phyloP scores from a whole-genome alignment of 352 stramenopile species.

The Phytophthora hibernalis region DNA sequence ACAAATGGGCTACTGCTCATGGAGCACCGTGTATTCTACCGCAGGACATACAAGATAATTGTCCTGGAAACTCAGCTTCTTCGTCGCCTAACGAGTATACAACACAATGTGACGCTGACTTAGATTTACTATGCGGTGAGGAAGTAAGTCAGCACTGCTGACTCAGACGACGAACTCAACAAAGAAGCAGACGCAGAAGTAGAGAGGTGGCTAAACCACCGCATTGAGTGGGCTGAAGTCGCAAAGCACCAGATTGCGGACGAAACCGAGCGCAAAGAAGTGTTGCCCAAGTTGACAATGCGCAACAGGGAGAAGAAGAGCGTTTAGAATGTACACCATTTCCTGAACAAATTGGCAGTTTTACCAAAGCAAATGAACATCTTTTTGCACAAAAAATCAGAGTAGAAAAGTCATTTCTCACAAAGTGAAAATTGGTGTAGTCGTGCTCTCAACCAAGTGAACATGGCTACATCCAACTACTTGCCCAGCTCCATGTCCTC shows the following conservation, averaged over 20 bases:
- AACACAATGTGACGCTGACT: neutral
- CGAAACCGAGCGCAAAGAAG: neutral
- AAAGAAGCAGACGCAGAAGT: neutral
- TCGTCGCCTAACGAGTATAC: neutral
- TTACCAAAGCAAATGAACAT: too few relatives aligned
- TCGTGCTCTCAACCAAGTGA: too few relatives aligned
- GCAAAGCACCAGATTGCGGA: neutral
- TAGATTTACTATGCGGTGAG: neutral
- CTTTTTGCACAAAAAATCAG: too few relatives aligned
- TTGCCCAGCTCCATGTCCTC: too few relatives aligned
- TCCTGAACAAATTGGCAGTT: too few relatives aligned
- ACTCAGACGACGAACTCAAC: neutral
- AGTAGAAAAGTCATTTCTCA: too few relatives aligned
- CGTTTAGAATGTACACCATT: slow-evolving; percentile 5
- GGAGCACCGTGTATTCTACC: neutral
- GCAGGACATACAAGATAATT: neutral
- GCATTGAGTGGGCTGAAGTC: neutral
- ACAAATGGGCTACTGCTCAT: neutral
- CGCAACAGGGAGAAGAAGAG: neutral
- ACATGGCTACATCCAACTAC: too few relatives aligned
- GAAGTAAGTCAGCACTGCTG: neutral
- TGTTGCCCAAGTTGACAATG: neutral
- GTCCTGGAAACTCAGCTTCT: neutral
- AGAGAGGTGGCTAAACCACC: neutral
- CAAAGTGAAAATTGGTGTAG: too few relatives aligned